Evolutionary conservation across 176 grass and related monocot species (phyloP).

Genomic region (Miscanthus lutarioriparius): DNA sequence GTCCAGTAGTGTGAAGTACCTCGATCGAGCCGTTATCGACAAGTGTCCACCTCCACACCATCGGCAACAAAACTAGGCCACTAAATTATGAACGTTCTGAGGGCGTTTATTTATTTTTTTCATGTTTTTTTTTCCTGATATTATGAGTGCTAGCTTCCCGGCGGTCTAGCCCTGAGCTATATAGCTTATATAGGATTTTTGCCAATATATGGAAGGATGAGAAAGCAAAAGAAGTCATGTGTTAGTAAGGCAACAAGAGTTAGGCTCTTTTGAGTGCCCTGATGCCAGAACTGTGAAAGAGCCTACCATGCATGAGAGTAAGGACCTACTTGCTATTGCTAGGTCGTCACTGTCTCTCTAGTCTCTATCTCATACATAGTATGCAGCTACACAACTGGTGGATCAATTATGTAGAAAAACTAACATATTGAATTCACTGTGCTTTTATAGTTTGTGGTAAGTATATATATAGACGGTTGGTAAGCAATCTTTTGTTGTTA

Average conservation of each 20-base stretch:
- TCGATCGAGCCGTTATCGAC: background rate
- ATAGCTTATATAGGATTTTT: too few relatives aligned
- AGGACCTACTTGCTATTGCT: background rate
- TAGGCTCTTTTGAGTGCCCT: background rate
- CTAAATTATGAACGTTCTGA: background rate
- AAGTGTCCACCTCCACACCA: too few relatives aligned
- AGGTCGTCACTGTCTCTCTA: background rate
- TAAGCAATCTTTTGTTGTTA: background rate
- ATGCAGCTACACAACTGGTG: background rate
- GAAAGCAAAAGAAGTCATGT: background rate
- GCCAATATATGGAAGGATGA: background rate
- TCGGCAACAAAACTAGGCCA: too few relatives aligned
- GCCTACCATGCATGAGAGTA: background rate
- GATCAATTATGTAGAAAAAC: background rate
- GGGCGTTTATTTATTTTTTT: background rate
- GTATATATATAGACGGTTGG: background rate
- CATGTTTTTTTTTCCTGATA: too few relatives aligned
- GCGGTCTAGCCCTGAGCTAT: too few relatives aligned
- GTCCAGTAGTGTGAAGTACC: background rate
- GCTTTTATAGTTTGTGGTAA: background rate
- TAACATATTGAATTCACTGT: background rate
- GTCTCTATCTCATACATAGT: background rate
- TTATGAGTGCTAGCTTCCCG: too few relatives aligned
- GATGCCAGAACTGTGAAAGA: background rate
- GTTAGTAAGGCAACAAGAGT: background rate